Conservation (phyloP, 129 eudicot species). For the Scalesia atractyloides region DNA sequence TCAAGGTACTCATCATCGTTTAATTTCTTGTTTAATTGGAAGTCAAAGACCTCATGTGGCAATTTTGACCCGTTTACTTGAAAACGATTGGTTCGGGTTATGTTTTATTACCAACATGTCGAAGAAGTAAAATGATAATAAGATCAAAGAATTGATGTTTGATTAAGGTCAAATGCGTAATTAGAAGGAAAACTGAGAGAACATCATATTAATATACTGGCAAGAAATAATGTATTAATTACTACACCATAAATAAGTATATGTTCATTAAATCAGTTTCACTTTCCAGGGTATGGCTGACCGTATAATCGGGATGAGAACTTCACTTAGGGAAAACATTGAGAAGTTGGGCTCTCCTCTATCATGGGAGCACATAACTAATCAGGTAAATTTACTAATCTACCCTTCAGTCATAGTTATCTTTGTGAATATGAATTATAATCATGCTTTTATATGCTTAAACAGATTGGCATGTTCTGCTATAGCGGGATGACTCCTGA, state of each 20-base stretch:
- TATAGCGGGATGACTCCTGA: conserved; percentile 96
- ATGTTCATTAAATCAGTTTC: not conserved
- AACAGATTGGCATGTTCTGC: conserved; percentile 99
- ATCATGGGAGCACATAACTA: conserved; percentile 94
- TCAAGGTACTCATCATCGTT: conserved; percentile 52
- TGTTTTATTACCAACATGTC: not conserved
- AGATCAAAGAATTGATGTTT: not conserved
- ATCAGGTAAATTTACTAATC: conserved; percentile 54
- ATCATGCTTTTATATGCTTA: conserved; percentile 14
- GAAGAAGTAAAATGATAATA: not conserved
- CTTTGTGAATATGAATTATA: not conserved
- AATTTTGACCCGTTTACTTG: not conserved
- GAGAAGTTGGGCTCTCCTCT: conserved; percentile 84
- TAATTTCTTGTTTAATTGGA: not conserved
- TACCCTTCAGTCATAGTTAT: not conserved
- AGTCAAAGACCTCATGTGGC: not conserved
- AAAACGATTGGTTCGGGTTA: not conserved
- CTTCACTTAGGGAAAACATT: conserved; percentile 71
- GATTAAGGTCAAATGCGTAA: not conserved
- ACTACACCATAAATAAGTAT: not conserved
- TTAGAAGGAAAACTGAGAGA: no score
- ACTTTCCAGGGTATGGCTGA: conserved; percentile 84
- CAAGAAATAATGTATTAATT: no score
- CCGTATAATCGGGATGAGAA: conserved; percentile 95
- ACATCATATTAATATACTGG: no score